Base-by-base conservation (phyloP, 768 basidiomycete genomes). In the Cystobasidium onofrii region DNA sequence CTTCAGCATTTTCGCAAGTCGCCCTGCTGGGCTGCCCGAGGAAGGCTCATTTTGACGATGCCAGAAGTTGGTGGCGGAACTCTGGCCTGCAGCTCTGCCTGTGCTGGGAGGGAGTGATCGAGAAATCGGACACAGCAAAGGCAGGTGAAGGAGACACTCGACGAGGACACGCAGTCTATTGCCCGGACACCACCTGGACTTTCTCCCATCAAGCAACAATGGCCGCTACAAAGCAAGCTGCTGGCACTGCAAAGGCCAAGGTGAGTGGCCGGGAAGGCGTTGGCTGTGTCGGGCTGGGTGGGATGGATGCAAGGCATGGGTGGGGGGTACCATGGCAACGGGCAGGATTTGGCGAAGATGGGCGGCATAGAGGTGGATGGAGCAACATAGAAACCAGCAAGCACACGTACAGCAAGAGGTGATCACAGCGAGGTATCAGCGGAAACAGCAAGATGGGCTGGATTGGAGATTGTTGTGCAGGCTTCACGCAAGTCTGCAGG, bases 171-270 rank as follows among this genome's bases (percentile, higher is more conserved):
- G 41, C 41, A 43, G 41, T 39, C 7, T 4, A 50, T 50, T 50
- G n/a, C 15, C 46, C 20, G 46, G 46, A 50, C 46, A 15, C 15
- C 36, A 23, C 15, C 7, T 61, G 57, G 3, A 12, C 7, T n/a
- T 33, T 25, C 25, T 6, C 23, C 15, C 29, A 61, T 61, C 57
- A 18, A 39, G 29, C 57, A 61, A 61, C 57, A 31, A 61, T 61
- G 57, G 57, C 57, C 25, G 12, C 57, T 2, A 34, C 57, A 60
- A 60, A 60, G 57, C 57, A 27, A 60, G 29, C 25, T 29, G 57
- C 57, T 60, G 57, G 57, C 57, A 29, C 57, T n/a, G 69, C 69
- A 60, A 60, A 71, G 69, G 69, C 69, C 25, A 71, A 71, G 69
- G 50, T 50, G 27, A 43, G 65, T 67, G 44, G 7, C 25, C 10